Conservation (phyloP, 148 eudicot species). For the Camellia japonica region DNA sequence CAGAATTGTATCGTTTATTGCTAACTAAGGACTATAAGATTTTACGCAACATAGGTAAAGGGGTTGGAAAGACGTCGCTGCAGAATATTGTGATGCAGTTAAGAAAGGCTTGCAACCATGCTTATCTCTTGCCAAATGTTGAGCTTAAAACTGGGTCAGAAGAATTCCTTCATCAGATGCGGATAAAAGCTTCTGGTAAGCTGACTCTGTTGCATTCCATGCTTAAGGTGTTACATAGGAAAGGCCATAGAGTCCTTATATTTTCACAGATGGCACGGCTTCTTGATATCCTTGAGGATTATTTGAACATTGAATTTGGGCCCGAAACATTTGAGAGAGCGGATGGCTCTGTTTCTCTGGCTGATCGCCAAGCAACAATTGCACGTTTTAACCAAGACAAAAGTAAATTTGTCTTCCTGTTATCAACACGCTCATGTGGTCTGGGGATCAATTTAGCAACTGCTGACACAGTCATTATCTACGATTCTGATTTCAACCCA, state of each 20-base stretch:
- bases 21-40: conserved; percentile 93
- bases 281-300: conserved; percentile 95
- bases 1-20: conserved; percentile 97
- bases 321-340: conserved; percentile 92
- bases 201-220: conserved; percentile 86
- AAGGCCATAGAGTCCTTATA: conserved; percentile 92
- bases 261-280: conserved; percentile 99
- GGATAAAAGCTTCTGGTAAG: conserved; percentile 98
- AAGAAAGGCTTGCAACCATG: conserved; percentile 96
- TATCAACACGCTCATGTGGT: conserved; percentile 97
- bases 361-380: conserved; percentile 88
- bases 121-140: conserved; percentile 93
- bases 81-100: conserved; percentile 97
- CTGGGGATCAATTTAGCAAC: conserved; percentile 97
- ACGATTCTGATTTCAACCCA: conserved; percentile 97
- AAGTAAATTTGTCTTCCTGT: conserved; percentile 84
- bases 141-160: conserved; percentile 90
- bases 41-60: conserved; percentile 87
- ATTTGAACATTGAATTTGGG: conserved; percentile 84
- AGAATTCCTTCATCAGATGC: conserved; percentile 95
- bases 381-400: conserved; percentile 94
- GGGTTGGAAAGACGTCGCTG: conserved; percentile 91
- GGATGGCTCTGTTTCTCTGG: conserved; percentile 94
- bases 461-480: conserved; percentile 96
- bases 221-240: conserved; percentile 74